A percentile compares a stretch with the other conserved stretches of the same genome.
These are phyloP conservation scores for Paratinospora sagittata DNA, from an alignment of 164 flowering plant genomes.

Conservation along the genomic window DNA sequence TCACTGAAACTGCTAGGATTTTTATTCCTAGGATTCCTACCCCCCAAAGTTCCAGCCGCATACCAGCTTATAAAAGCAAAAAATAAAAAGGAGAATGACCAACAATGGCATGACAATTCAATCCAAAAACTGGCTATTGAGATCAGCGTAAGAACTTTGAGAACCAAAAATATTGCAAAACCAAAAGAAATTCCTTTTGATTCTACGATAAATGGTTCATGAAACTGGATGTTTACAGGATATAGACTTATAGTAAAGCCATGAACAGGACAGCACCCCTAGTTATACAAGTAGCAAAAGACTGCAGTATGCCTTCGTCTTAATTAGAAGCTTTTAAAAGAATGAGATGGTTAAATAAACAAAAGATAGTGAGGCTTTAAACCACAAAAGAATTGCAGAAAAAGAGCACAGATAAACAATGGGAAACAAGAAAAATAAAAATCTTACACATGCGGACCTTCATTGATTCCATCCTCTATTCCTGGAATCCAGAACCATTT, in stretches of 20 bases:
- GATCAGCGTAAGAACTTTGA: neutral
- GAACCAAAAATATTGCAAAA: neutral
- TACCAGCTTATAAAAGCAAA: too few relatives aligned
- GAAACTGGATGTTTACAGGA: neutral
- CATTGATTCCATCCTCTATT: neutral
- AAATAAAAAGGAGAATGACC: too few relatives aligned
- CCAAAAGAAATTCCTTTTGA: neutral
- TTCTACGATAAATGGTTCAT: neutral
- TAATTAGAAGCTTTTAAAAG: neutral
- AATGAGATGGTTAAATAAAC: neutral
- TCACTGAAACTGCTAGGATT: too few relatives aligned
- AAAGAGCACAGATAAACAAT: neutral
- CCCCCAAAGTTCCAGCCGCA: too few relatives aligned
- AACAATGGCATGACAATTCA: neutral
- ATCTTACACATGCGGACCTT: neutral
- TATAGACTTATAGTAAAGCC: too few relatives aligned
- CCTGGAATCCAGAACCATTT: neutral
- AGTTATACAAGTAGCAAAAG: neutral
- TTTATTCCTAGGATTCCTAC: too few relatives aligned
- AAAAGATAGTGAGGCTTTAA: neutral
- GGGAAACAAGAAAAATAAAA: neutral
- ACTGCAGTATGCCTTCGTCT: neutral
- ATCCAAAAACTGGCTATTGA: neutral
- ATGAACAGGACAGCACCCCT: neutral
- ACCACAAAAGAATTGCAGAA: too few relatives aligned